These are phyloP conservation scores for Setomelanomma holmii DNA, from an alignment of 2,329 filamentous ascomycete genomes.

Conservation along the genomic window DNA sequence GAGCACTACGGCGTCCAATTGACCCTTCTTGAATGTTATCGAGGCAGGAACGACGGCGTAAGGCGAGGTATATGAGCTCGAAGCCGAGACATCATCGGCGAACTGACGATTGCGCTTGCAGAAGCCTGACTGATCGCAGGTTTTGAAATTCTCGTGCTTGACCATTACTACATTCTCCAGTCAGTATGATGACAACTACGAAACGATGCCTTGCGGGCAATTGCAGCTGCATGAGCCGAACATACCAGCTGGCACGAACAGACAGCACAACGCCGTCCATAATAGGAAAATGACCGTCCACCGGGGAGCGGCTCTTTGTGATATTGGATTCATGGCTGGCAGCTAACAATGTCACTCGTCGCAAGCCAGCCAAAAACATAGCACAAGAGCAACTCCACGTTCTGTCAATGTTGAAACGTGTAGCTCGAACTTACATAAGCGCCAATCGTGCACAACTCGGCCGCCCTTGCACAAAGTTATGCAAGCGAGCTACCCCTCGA, in stretches of 20 bases:
- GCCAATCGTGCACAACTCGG: not conserved
- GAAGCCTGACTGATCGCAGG: constrained; percentile 93
- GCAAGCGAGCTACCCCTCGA: constrained; percentile 16
- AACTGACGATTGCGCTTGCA: constrained; percentile 93
- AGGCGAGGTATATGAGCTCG: constrained; percentile 77
- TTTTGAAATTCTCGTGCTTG: constrained; percentile 98
- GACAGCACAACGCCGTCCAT: constrained; percentile 40
- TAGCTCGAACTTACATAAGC: constrained; percentile 8
- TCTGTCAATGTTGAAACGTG: constrained; percentile 21
- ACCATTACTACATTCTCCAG: constrained; percentile 68
- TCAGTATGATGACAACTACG: constrained; percentile 9
- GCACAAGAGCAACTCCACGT: not conserved
- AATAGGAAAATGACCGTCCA: constrained; percentile 64
- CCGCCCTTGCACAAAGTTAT: constrained; percentile 14
- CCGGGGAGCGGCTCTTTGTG: constrained; percentile 56
- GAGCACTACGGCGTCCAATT: constrained; percentile 79
- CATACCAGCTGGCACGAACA: constrained; percentile 49
- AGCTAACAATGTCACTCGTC: constrained; percentile 19
- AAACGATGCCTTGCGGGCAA: not conserved
- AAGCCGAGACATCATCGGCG: constrained; percentile 75
- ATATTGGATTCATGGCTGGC: constrained; percentile 36
- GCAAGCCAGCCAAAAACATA: constrained; percentile 27
- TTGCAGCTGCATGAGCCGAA: constrained; percentile 14
- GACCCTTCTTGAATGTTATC: constrained; percentile 77
- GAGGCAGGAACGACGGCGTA: constrained; percentile 78